Conservation (phyloP, 768 basidiomycete genomes). For the Phylloporus rhodoxanthus region DNA sequence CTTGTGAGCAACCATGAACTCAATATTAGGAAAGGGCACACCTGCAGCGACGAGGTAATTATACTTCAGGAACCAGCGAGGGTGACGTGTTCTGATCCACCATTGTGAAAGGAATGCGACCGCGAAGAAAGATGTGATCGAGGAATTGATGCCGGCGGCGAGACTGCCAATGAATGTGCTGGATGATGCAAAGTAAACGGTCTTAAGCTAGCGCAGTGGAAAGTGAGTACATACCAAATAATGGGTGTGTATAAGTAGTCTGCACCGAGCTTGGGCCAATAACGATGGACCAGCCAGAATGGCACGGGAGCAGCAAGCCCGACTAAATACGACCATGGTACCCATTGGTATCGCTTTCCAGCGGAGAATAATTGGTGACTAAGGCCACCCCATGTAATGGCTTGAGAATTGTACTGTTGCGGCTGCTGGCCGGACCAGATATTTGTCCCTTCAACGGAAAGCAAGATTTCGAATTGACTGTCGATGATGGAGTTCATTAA, state of each 20-base stretch:
- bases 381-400: conserved; percentile 38
- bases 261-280: conserved; percentile 29
- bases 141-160: conserved; percentile 26
- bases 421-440: too few relatives aligned
- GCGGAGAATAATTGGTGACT: conserved; percentile 30
- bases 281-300: conserved; percentile 36
- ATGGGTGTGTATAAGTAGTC: conserved; percentile 29
- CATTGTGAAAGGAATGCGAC: conserved; percentile 33
- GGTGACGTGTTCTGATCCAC: conserved; percentile 33
- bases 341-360: conserved; percentile 33
- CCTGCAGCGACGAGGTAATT: conserved; percentile 41
- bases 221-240: conserved; percentile 17
- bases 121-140: conserved; percentile 9
- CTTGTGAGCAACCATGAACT: background rate
- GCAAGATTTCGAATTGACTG: too few relatives aligned
- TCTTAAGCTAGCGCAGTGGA: background rate
- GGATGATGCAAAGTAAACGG: background rate
- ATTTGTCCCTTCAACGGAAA: too few relatives aligned
- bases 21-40: conserved; percentile 1
- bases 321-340: conserved; percentile 32
- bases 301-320: conserved; percentile 35
- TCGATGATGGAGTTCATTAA: too few relatives aligned
- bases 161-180: conserved; percentile 14
- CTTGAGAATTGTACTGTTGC: conserved; percentile 31
- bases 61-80: conserved; percentile 35